Evolutionary conservation across 2,329 filamentous ascomycete species (phyloP).

Genomic region (Ilyonectria destructans): DNA sequence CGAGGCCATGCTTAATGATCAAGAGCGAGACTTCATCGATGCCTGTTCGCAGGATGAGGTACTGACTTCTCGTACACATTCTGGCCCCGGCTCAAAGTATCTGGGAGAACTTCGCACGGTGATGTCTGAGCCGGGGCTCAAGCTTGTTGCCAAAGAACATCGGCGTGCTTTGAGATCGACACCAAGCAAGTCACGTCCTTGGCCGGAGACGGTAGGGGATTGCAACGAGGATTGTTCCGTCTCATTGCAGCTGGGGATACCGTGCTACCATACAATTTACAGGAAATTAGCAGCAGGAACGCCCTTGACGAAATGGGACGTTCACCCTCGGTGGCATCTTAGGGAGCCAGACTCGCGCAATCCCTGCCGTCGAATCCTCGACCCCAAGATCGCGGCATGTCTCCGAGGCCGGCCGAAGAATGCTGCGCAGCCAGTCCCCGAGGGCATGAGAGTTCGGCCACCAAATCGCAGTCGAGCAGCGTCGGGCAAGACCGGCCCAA

Average conservation of each 20-base stretch:
- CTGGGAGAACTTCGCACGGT: not conserved
- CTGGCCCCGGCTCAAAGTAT: conserved; percentile 9
- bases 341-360: too few relatives aligned
- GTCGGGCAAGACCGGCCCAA: too few relatives aligned
- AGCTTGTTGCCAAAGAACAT: not conserved
- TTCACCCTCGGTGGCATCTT: too few relatives aligned
- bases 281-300: too few relatives aligned
- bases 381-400: too few relatives aligned
- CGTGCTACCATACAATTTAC: too few relatives aligned
- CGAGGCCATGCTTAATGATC: conserved; percentile 23
- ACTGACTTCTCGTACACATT: conserved; percentile 20
- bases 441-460: too few relatives aligned
- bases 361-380: too few relatives aligned
- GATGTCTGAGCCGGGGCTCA: not conserved
- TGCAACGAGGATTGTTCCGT: not conserved
- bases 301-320: too few relatives aligned
- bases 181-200: conserved; percentile 3
- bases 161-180: not conserved
- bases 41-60: conserved; percentile 24
- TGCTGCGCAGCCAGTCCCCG: too few relatives aligned
- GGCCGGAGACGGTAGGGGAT: not conserved
- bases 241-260: conserved; percentile 1
- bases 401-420: too few relatives aligned
- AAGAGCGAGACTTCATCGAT: conserved; percentile 24
- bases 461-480: too few relatives aligned